These are phyloP conservation scores for Tricholoma flavovirens DNA, from an alignment of 768 basidiomycete genomes.

Conservation along the genomic window DNA sequence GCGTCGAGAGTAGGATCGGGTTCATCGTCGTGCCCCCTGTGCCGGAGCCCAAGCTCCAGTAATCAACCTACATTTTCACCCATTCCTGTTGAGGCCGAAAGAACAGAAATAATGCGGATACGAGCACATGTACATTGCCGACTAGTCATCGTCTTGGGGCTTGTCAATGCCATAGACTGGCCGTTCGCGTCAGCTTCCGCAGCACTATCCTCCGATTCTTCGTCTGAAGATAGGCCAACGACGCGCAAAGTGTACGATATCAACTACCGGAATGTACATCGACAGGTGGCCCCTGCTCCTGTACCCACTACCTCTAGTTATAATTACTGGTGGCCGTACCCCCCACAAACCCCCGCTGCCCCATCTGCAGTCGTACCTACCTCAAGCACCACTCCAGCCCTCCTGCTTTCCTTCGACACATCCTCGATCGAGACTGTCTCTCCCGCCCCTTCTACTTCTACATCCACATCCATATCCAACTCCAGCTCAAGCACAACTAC, in stretches of 20 bases:
- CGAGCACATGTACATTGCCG: background rate
- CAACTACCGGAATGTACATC: slow-evolving; percentile 5
- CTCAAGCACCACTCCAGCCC: background rate
- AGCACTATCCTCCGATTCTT: background rate
- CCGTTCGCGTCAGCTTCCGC: slow-evolving; percentile 6
- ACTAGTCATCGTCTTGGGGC: background rate
- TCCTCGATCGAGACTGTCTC: background rate
- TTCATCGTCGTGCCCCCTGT: slow-evolving; percentile 43
- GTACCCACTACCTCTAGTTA: background rate
- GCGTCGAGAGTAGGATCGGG: slow-evolving; percentile 52
- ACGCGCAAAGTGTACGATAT: slow-evolving; percentile 8
- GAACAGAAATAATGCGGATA: background rate
- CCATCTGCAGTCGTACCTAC: background rate
- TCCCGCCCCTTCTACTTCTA: background rate
- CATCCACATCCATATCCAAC: slow-evolving; percentile 6
- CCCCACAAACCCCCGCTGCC: background rate
- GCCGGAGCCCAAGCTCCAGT: slow-evolving; percentile 21
- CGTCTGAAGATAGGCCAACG: background rate
- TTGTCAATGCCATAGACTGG: slow-evolving; percentile 2
- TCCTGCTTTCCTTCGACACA: slow-evolving; percentile 1
- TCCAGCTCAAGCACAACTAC: slow-evolving; percentile 6
- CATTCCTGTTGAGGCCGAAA: background rate
- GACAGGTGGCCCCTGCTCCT: background rate
- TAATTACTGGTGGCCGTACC: slow-evolving; percentile 1
- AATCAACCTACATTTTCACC: background rate